Conservation (phyloP, 192 early-diverging fungal species). For the Pilaira anomala region DNA sequence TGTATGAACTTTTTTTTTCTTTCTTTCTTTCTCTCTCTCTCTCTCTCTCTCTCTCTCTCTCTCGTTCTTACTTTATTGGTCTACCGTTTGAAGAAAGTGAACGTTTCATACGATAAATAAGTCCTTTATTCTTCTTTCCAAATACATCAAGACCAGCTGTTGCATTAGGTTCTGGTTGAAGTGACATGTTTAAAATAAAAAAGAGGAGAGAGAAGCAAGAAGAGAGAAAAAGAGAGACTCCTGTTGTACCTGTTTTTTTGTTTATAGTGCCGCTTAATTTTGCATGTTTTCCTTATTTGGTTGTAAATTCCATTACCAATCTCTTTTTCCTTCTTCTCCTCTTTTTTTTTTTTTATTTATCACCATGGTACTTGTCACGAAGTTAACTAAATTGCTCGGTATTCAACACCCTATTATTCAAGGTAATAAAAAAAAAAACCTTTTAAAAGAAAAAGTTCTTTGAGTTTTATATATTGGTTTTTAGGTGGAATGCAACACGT, state of each 20-base stretch:
- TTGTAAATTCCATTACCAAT: too few relatives aligned
- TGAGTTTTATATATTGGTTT: background rate
- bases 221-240: too few relatives aligned
- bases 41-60: too few relatives aligned
- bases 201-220: background rate
- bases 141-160: conserved; percentile 9
- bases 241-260: too few relatives aligned
- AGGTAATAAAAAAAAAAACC: conserved; percentile 37
- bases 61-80: background rate
- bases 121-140: conserved; percentile 6
- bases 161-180: background rate
- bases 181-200: background rate
- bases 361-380: conserved; percentile 58
- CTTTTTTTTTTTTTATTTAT: background rate
- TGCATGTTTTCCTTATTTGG: too few relatives aligned
- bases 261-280: too few relatives aligned
- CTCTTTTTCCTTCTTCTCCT: too few relatives aligned
- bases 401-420: conserved; percentile 73
- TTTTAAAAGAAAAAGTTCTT: too few relatives aligned
- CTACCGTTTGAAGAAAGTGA: conserved; percentile 12
- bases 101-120: conserved; percentile 14
- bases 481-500: conserved; percentile 70
- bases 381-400: conserved; percentile 62
- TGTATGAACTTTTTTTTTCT: too few relatives aligned
- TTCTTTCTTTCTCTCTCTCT: too few relatives aligned